These are phyloP conservation scores for Fusarium tanahbumbuense DNA, from an alignment of 2,329 filamentous ascomycete species.

Conservation along the genomic window DNA sequence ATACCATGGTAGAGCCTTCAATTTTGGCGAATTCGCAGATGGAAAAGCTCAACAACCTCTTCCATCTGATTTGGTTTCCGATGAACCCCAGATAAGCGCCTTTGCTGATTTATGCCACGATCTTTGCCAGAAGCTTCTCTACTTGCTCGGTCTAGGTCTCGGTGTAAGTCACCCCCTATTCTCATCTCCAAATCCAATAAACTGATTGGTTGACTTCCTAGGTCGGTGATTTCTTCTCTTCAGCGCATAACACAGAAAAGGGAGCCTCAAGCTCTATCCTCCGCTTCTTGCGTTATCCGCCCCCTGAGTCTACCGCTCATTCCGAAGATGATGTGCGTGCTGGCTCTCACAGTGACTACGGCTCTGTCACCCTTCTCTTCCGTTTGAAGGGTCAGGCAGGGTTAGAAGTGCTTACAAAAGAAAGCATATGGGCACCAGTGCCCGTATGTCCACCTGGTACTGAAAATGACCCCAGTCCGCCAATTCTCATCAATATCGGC, in stretches of 20 bases:
- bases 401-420: slow-evolving; percentile 79
- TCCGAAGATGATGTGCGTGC: slow-evolving; percentile 76
- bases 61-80: slow-evolving; percentile 69
- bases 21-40: slow-evolving; percentile 81
- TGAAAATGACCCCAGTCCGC: slow-evolving; percentile 70
- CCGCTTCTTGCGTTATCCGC: slow-evolving; percentile 79
- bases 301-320: slow-evolving; percentile 58
- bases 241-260: slow-evolving; percentile 59
- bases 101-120: slow-evolving; percentile 79
- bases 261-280: slow-evolving; percentile 69
- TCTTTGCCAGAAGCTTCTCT: slow-evolving; percentile 78
- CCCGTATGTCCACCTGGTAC: slow-evolving; percentile 73
- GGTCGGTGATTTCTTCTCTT: slow-evolving; percentile 66
- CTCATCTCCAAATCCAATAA: slow-evolving; percentile 1
- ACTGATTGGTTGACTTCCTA: slow-evolving; percentile 33
- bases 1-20: slow-evolving; percentile 76
- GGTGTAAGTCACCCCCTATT: slow-evolving; percentile 58
- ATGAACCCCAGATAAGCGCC: slow-evolving; percentile 69
- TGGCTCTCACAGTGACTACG: slow-evolving; percentile 92
- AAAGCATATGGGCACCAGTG: slow-evolving; percentile 69
- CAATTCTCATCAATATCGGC: slow-evolving; percentile 83
- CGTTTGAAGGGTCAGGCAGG: slow-evolving; percentile 87
- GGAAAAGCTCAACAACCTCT: slow-evolving; percentile 81
- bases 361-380: slow-evolving; percentile 80
- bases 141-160: slow-evolving; percentile 82